Evolutionary conservation across 306 rosid species (phyloP), one percentile per base, ranked within the genome.

Genomic region (Pyrus betulifolia): DNA sequence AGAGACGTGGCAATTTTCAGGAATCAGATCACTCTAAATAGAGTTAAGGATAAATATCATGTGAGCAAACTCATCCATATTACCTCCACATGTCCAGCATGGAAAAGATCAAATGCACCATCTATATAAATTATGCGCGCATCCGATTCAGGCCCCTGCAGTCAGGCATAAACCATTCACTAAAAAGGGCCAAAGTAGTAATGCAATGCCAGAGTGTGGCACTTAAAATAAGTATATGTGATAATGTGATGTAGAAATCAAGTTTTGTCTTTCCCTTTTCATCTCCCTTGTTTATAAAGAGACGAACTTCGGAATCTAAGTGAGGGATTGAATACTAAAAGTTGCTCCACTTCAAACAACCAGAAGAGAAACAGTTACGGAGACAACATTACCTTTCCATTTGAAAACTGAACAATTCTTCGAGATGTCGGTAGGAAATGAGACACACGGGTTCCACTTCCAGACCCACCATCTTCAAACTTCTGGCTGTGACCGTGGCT

Each of bases 401-500:
- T 87, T 23, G 91, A 87, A 75, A 87, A 87, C 65, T 87, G 91
- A 64, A 87, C 91, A 81, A 87, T 87, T 78, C 91, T 75, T 44
- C 91, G 88, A 69, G 91, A 87, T 40, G 91, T 87, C 49, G 91
- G 91, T 33, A 87, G 78, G 80, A 87, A 87, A 76, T 87, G 91
- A 25, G 91, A 87, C 67, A 87, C 76, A 5, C 91, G 91, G 74
- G 91, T 85, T 83, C 91, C 88, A 70, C 82, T 82, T 70, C 96
- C 87, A 42, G 88, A 82, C 38, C 84, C 93, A 64, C 96, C 88
- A 71, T 88, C 92, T 63, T 91, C 96, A 40, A 90, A 79, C 74
- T 87, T 92, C 71, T 88, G 97, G 79, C 91, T 79, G 60, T 89
- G 95, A 58, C 97, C 97, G 55, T 87, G 91, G 84, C 98, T 94